These are phyloP conservation scores for Clonostachys sp. DNA, from an alignment of 2,329 filamentous ascomycete species.

Conservation along the genomic window DNA sequence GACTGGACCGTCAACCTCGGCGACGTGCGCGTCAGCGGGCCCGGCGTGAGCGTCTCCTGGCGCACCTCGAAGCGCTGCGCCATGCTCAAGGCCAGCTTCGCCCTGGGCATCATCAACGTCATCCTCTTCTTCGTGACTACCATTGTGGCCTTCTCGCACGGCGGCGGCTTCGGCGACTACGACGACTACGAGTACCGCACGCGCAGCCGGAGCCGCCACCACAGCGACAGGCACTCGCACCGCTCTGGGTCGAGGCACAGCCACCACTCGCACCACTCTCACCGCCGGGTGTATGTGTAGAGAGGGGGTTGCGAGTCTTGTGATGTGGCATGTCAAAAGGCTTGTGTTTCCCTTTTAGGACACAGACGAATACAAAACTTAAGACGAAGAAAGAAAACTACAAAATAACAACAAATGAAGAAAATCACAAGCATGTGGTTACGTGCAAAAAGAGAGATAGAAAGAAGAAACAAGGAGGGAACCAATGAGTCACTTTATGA, in stretches of 20 bases:
- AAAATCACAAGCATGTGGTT: not conserved
- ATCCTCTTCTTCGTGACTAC: conserved; percentile 77
- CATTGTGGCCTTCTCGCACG: conserved; percentile 61
- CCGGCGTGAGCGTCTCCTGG: conserved; percentile 38
- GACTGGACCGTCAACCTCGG: conserved; percentile 57
- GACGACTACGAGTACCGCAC: conserved; percentile 7
- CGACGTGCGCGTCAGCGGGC: conserved; percentile 49
- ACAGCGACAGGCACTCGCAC: conserved; percentile 32
- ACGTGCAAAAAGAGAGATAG: not conserved
- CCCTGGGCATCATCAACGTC: conserved; percentile 83
- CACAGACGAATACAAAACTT: not conserved
- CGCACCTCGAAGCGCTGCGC: conserved; percentile 72
- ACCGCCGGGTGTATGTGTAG: conserved; percentile 46
- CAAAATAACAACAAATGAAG: not conserved
- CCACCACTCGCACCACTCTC: conserved; percentile 41
- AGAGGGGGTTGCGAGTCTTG: not conserved
- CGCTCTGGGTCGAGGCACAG: conserved; percentile 24
- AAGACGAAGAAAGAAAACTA: not conserved
- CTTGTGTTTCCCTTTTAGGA: not conserved
- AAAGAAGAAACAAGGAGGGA: too few relatives aligned
- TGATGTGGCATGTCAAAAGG: not conserved
- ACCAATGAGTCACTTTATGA: too few relatives aligned
- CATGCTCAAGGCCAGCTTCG: conserved; percentile 89
- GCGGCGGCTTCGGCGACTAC: conserved; percentile 31
- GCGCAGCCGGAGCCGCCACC: conserved; percentile 26